phyloP scores from a whole-genome alignment of 1,139 yeast genomes.

The Blastobotrys persicus region DNA sequence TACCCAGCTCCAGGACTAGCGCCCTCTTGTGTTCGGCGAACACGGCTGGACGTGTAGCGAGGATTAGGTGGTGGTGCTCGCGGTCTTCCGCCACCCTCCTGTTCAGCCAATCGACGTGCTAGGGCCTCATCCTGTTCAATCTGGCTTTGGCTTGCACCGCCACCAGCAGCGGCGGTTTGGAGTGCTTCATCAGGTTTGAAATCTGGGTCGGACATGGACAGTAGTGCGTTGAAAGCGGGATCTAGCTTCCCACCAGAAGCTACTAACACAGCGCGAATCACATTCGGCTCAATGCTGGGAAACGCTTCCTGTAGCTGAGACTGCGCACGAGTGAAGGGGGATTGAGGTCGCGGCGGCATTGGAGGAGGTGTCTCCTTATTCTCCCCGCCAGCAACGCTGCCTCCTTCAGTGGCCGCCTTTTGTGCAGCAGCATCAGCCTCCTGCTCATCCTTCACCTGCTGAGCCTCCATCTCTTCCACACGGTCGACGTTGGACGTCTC shows the following conservation, averaged over 20 bases:
- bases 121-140: conserved; percentile 75
- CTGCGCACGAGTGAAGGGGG: conserved; percentile 54
- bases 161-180: conserved; percentile 15
- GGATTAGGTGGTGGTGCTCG: conserved; percentile 14
- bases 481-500: conserved; percentile 15
- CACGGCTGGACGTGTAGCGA: conserved; percentile 14
- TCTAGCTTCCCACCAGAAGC: conserved; percentile 82
- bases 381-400: conserved; percentile 5
- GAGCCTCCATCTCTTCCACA: conserved; percentile 17
- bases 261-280: conserved; percentile 73
- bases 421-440: conserved; percentile 14
- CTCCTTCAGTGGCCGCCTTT: conserved; percentile 5
- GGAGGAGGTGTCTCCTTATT: conserved; percentile 50
- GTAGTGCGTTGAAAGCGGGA: conserved; percentile 83
- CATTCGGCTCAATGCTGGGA: conserved; percentile 68
- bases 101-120: conserved; percentile 71
- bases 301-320: conserved; percentile 71
- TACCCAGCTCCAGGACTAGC: conserved; percentile 25
- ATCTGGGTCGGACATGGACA: conserved; percentile 75
- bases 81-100: conserved; percentile 49
- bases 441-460: conserved; percentile 15
- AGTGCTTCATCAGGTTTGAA: conserved; percentile 55
- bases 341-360: conserved; percentile 67
- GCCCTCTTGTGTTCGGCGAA: conserved; percentile 9
- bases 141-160: conserved; percentile 40